phyloP scores from a whole-genome alignment of 1,139 yeast species.

The Yamadazyma oceani region DNA sequence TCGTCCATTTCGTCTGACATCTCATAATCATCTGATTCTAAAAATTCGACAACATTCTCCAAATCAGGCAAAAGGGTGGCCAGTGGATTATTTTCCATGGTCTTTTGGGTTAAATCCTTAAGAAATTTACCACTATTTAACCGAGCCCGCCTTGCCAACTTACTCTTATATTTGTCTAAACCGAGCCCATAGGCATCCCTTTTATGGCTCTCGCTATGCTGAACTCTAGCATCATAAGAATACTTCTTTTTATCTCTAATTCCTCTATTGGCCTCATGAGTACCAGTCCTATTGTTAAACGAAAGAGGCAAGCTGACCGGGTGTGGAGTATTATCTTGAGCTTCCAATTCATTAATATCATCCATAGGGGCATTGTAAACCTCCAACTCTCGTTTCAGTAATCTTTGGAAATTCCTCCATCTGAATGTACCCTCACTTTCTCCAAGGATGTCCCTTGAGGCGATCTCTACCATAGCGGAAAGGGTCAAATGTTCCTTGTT shows the following conservation, averaged over 20 bases:
- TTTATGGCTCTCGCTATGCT: conserved; percentile 60
- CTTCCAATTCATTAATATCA: conserved; percentile 30
- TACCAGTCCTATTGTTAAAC: conserved; percentile 84
- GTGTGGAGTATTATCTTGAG: conserved; percentile 27
- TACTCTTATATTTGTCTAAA: conserved; percentile 54
- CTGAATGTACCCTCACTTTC: conserved; percentile 44
- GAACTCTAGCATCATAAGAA: conserved; percentile 79
- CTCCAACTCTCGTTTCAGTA: conserved; percentile 18
- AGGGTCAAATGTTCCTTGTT: conserved; percentile 32
- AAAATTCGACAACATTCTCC: conserved; percentile 55
- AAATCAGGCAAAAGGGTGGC: conserved; percentile 54
- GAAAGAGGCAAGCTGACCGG: conserved; percentile 56
- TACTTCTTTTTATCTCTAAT: conserved; percentile 79
- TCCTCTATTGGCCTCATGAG: conserved; percentile 72
- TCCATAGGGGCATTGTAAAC: conserved; percentile 25
- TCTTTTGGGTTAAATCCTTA: conserved; percentile 52
- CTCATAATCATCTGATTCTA: conserved; percentile 45
- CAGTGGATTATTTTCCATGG: conserved; percentile 40
- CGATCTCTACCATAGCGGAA: conserved; percentile 75
- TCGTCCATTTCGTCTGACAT: conserved; percentile 39
- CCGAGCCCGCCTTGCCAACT: conserved; percentile 49
- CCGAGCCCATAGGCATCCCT: conserved; percentile 80
- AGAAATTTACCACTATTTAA: conserved; percentile 54
- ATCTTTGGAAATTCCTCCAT: conserved; percentile 44
- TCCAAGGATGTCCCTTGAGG: conserved; percentile 63